Conservation (phyloP, 2,329 filamentous ascomycete genomes). For the Trichoderma aggressivum region DNA sequence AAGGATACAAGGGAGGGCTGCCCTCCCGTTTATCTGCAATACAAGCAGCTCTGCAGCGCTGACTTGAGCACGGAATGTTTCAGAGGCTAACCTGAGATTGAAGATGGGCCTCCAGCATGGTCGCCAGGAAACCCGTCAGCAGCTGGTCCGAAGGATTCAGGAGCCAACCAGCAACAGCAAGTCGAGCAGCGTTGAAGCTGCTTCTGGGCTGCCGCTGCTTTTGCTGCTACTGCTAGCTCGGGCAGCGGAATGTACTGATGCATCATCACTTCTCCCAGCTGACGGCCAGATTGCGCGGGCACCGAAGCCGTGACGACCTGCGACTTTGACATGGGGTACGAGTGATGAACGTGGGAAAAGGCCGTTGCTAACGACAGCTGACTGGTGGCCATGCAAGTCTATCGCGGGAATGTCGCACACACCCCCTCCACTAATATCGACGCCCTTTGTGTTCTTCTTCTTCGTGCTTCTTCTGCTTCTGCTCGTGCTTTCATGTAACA, state of each 20-base stretch:
- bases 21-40: background rate
- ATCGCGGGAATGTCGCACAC: slow-evolving; percentile 17
- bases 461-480: background rate
- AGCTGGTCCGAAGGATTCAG: slow-evolving; percentile 11
- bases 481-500: background rate
- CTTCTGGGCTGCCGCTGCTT: background rate
- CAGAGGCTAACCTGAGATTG: slow-evolving; percentile 1
- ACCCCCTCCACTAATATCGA: slow-evolving; percentile 10
- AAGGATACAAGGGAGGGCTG: background rate
- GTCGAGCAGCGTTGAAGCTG: background rate
- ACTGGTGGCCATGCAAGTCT: slow-evolving; percentile 13
- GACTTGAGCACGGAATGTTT: slow-evolving; percentile 18
- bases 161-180: slow-evolving; percentile 2
- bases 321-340: background rate
- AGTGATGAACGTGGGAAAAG: slow-evolving; percentile 10
- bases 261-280: background rate
- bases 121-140: background rate
- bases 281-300: background rate
- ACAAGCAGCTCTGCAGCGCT: background rate
- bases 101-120: background rate
- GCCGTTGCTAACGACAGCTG: slow-evolving; percentile 14
- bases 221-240: background rate
- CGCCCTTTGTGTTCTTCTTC: background rate
- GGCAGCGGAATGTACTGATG: background rate
- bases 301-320: background rate